Evolutionary conservation across 331 rosid species (phyloP).

Genomic region (Erythrophleum ivorense): DNA sequence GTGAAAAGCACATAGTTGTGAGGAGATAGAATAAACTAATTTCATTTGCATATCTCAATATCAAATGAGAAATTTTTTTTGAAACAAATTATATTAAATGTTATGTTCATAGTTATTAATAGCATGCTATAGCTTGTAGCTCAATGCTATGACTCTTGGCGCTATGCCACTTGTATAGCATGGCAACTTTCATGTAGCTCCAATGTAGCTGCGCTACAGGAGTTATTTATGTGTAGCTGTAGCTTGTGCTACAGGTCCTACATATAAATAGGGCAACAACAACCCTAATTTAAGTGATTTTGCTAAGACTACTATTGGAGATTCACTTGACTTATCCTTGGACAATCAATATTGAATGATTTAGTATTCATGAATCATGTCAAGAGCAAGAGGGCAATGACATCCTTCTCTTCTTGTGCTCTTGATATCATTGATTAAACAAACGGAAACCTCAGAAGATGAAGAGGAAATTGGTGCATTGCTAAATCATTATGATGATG

Average conservation of each 20-base stretch:
- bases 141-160: background rate
- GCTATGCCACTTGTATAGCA: background rate
- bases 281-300: background rate
- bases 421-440: background rate
- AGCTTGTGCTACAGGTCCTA: background rate
- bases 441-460: background rate
- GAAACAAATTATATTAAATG: background rate
- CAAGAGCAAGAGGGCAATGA: background rate
- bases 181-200: background rate
- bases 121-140: background rate
- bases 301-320: background rate
- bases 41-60: constrained; percentile 20
- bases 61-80: background rate
- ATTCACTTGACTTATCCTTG: background rate
- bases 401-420: background rate
- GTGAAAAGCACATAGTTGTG: background rate
- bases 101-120: background rate
- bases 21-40: constrained; percentile 7
- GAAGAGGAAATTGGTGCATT: background rate
- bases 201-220: background rate
- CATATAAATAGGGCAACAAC: background rate
- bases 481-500: background rate
- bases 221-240: background rate
- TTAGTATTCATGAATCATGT: background rate
- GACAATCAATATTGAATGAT: background rate